These are phyloP conservation scores for Debaryomyces psychrophilus DNA, from an alignment of 1,139 yeast genomes.

Conservation along the genomic window DNA sequence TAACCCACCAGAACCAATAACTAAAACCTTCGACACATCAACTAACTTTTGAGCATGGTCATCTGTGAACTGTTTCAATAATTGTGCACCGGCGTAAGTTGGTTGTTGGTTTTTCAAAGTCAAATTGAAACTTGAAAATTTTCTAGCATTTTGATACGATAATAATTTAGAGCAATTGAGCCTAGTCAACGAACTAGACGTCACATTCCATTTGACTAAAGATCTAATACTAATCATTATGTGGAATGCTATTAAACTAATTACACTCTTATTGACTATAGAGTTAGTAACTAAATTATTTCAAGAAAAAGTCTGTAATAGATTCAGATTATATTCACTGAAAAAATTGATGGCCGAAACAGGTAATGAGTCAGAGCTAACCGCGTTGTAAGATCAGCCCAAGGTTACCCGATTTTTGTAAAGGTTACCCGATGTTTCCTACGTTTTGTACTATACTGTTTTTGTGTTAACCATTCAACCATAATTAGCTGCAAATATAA, in stretches of 20 bases:
- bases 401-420: conserved; percentile 23
- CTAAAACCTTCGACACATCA: conserved; percentile 85
- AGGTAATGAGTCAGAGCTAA: conserved; percentile 41
- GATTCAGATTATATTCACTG: not conserved
- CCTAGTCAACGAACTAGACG: conserved; percentile 8
- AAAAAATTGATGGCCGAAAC: conserved; percentile 27
- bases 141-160: conserved; percentile 6
- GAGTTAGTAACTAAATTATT: not conserved
- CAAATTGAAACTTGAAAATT: conserved; percentile 12
- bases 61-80: conserved; percentile 38
- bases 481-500: not conserved
- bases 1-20: conserved; percentile 96
- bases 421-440: not conserved
- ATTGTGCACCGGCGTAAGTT: conserved; percentile 37
- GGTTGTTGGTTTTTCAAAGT: conserved; percentile 10
- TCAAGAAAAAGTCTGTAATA: not conserved
- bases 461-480: not conserved
- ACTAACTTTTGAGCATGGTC: conserved; percentile 55
- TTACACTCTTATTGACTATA: not conserved
- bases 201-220: conserved; percentile 7
- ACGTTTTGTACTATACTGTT: not conserved
- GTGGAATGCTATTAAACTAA: not conserved
- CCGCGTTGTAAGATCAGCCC: conserved; percentile 43
- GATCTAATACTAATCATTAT: conserved; percentile 11
- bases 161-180: conserved; percentile 7